These are phyloP conservation scores for Pythium dissimile DNA, from an alignment of 352 stramenopile genomes.

Conservation along the genomic window DNA sequence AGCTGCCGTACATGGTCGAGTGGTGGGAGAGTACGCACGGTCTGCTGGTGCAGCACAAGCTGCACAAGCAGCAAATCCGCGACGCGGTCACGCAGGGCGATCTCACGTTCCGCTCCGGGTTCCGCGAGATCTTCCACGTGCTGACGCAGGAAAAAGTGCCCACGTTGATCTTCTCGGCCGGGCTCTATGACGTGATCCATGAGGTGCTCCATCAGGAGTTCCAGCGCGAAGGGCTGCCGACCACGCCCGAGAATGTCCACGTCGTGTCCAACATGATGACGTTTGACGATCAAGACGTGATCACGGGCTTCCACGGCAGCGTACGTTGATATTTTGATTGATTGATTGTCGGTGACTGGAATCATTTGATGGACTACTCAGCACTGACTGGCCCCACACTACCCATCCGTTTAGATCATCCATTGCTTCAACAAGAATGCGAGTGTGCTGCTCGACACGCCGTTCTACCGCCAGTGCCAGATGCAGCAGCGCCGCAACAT, in stretches of 20 bases:
- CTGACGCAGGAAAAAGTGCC: slow-evolving; percentile 54
- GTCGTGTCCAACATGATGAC: slow-evolving; percentile 80
- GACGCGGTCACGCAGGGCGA: slow-evolving; percentile 47
- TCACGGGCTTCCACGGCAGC: slow-evolving; percentile 53
- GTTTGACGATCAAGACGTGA: slow-evolving; percentile 38
- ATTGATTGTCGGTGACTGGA: not conserved
- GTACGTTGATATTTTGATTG: slow-evolving; percentile 8
- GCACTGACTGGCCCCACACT: too few relatives aligned
- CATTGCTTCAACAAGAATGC: slow-evolving; percentile 81
- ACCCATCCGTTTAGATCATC: slow-evolving; percentile 49
- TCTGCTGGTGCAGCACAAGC: slow-evolving; percentile 52
- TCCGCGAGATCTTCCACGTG: slow-evolving; percentile 60
- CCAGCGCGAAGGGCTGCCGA: slow-evolving; percentile 9
- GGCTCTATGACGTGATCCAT: slow-evolving; percentile 77
- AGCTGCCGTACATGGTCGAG: slow-evolving; percentile 75
- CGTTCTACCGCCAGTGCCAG: slow-evolving; percentile 50
- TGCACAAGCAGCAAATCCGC: slow-evolving; percentile 40
- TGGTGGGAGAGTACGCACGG: slow-evolving; percentile 57
- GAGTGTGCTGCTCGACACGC: slow-evolving; percentile 54
- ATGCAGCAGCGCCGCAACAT: slow-evolving; percentile 59
- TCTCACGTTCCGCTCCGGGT: slow-evolving; percentile 52
- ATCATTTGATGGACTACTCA: slow-evolving; percentile 1
- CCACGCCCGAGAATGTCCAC: slow-evolving; percentile 50
- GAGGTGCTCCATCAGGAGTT: slow-evolving; percentile 50
- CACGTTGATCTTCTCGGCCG: slow-evolving; percentile 69